A percentile compares a stretch with the other conserved stretches of the same genome.
phyloP scores from a whole-genome alignment of 1,284 basidiomycete species.

The Marasmius sp. region DNA sequence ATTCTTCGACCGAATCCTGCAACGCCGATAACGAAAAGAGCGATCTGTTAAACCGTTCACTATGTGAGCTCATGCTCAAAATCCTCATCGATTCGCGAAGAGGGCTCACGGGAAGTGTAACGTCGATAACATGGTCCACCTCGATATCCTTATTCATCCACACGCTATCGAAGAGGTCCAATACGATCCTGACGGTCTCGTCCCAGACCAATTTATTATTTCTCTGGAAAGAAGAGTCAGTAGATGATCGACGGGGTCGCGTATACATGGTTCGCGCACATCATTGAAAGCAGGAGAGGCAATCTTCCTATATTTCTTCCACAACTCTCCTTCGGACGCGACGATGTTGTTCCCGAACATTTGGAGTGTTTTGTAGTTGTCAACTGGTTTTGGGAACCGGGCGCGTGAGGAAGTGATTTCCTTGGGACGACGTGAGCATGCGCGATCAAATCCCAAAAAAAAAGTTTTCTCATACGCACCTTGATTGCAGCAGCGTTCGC shows the following conservation, averaged over 20 bases:
- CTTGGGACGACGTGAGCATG: background rate
- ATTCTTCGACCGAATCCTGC: conserved; percentile 55
- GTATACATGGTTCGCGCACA: background rate
- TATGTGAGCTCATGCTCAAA: background rate
- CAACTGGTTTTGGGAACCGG: conserved; percentile 2
- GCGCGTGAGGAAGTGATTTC: conserved; percentile 1
- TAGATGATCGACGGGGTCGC: conserved; percentile 23
- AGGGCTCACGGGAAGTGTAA: conserved; percentile 47
- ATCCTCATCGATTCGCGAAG: background rate
- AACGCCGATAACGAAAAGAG: conserved; percentile 54
- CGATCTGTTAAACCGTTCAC: conserved; percentile 38
- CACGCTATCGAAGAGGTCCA: conserved; percentile 39
- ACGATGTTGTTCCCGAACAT: conserved; percentile 3
- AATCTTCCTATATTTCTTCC: conserved; percentile 7
- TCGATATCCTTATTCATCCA: conserved; percentile 31
- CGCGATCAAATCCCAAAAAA: background rate
- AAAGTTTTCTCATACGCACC: background rate
- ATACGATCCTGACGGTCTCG: conserved; percentile 44
- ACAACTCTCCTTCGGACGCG: conserved; percentile 1
- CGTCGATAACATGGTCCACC: conserved; percentile 35
- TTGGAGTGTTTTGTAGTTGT: background rate
- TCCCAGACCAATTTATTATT: conserved; percentile 63
- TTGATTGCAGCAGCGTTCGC: background rate
- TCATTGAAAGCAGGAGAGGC: conserved; percentile 2
- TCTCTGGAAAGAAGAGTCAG: conserved; percentile 30